Evolutionary conservation across 164 flowering plant genomes (phyloP), one percentile per base, ranked within the genome.

Genomic region (Aristolochia fimbriata): DNA sequence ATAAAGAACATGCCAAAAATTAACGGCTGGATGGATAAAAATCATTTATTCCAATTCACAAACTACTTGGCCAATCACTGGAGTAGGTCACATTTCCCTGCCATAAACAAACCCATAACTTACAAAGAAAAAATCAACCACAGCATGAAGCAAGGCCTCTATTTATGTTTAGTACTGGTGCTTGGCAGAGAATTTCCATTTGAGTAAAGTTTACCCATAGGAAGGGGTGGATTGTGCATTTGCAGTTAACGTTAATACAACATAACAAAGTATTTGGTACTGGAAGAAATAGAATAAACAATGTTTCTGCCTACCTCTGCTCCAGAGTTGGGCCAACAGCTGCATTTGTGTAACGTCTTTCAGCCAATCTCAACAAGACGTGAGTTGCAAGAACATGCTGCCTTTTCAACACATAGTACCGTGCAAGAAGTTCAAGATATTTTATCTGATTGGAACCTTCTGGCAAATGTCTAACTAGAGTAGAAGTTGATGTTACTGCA

Each of bases 361-460:
- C 99, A 47, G 99, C 96, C 55, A 94, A 70, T 65, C 91, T 82
- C 56, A 94, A 74, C 69, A 94, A 70, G 43, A 91, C 81, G 76
- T 81, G 92, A 71, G 99, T 96, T 41, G 97, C 99, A 70, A 88
- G 90, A 23, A 77, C 21, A 77, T 94, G 97, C 66, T 94, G 97
- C 60, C 96, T 71, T 75, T 90, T 94, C 81, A 80, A 62, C 59
- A 94, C 97, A 77, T 94, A 94, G 67, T 86, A 86, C 25, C 83
- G 82, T 58, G 99, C 99, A 63, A 94, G 75, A 74, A 94, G 91
- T 60, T 94, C 96, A 65, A 74, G 78, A 73, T 90, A 88, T 73
- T 87, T 94, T 46, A 75, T 74, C 75, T 82, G 85, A 68, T 77
- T 60, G 30, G 79, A 62, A 47, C 71, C 60, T 51, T 76, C 60